These are phyloP conservation scores for Mycena pura DNA, from an alignment of 768 basidiomycete genomes.

Conservation along the genomic window DNA sequence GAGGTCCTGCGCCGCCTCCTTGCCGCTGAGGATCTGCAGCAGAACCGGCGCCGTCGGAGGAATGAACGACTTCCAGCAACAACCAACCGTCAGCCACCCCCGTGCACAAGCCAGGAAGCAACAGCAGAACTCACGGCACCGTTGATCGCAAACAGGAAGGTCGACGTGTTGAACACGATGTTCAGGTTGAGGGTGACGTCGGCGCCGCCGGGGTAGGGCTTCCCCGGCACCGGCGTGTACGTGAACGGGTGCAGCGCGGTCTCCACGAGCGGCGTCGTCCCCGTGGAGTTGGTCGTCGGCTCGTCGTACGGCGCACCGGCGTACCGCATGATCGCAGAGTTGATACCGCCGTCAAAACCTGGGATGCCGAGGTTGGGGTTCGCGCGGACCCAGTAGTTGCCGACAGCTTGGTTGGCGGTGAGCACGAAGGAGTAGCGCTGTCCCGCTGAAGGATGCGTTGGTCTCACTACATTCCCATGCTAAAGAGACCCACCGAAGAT, in stretches of 20 bases:
- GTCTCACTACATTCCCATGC: slow-evolving; percentile 25
- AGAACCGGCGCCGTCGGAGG: slow-evolving; percentile 53
- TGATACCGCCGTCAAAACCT: slow-evolving; percentile 43
- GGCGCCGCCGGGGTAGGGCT: slow-evolving; percentile 44
- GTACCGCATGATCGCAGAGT: slow-evolving; percentile 52
- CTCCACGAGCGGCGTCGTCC: slow-evolving; percentile 41
- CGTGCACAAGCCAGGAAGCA: slow-evolving; percentile 43
- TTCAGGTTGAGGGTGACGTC: slow-evolving; percentile 48
- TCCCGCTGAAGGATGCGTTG: slow-evolving; percentile 30
- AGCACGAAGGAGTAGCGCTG: slow-evolving; percentile 55
- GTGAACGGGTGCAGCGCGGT: slow-evolving; percentile 43
- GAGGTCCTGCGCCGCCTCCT: slow-evolving; percentile 45
- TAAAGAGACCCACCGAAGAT: slow-evolving; percentile 36
- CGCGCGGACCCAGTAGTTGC: slow-evolving; percentile 54
- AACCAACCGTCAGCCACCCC: background rate
- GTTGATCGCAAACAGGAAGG: slow-evolving; percentile 37
- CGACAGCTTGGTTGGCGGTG: slow-evolving; percentile 41
- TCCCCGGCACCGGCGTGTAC: slow-evolving; percentile 38
- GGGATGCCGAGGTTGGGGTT: slow-evolving; percentile 36
- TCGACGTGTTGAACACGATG: slow-evolving; percentile 33
- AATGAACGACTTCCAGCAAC: slow-evolving; percentile 27
- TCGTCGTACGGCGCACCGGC: slow-evolving; percentile 34
- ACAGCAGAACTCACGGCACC: slow-evolving; percentile 41
- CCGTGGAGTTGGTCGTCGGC: slow-evolving; percentile 42
- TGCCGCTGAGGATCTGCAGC: slow-evolving; percentile 57